A percentile compares a stretch with the other conserved stretches of the same genome.
Conservation (phyloP, 345 rosid species). For the Iberis pinnata region DNA sequence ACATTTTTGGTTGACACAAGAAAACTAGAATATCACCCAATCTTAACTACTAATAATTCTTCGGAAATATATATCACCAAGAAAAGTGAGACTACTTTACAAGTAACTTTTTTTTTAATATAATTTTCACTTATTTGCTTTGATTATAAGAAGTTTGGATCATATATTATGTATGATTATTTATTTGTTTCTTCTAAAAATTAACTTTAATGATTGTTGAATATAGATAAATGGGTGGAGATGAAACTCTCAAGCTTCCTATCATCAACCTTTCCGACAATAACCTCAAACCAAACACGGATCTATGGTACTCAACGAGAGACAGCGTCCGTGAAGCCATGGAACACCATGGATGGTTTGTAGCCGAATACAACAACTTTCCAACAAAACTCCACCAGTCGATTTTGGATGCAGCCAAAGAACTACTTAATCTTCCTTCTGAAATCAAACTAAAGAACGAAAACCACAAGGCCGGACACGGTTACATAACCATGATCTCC, state of each 20-base stretch:
- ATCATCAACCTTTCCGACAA: slow-evolving; percentile 35
- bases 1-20: no score
- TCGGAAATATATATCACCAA: no score
- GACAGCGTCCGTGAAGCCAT: slow-evolving; percentile 37
- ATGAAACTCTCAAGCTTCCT: slow-evolving; percentile 26
- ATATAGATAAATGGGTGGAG: slow-evolving; percentile 16
- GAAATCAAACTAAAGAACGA: slow-evolving; percentile 37
- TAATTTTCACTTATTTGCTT: no score
- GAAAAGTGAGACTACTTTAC: no score
- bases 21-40: no score
- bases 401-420: slow-evolving; percentile 27
- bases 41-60: no score
- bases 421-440: slow-evolving; percentile 41
- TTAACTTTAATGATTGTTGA: no score
- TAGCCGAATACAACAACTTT: slow-evolving; percentile 32
- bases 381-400: slow-evolving; percentile 24
- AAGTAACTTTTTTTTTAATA: no score
- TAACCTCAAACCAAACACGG: slow-evolving; percentile 34
- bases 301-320: slow-evolving; percentile 39
- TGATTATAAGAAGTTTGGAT: no score
- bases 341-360: slow-evolving; percentile 51
- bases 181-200: no score
- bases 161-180: no score
- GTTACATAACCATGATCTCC: slow-evolving; percentile 36
- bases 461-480: slow-evolving; percentile 39